phyloP scores from a whole-genome alignment of 2,329 filamentous ascomycete genomes.

The Diaporthe vaccinii region DNA sequence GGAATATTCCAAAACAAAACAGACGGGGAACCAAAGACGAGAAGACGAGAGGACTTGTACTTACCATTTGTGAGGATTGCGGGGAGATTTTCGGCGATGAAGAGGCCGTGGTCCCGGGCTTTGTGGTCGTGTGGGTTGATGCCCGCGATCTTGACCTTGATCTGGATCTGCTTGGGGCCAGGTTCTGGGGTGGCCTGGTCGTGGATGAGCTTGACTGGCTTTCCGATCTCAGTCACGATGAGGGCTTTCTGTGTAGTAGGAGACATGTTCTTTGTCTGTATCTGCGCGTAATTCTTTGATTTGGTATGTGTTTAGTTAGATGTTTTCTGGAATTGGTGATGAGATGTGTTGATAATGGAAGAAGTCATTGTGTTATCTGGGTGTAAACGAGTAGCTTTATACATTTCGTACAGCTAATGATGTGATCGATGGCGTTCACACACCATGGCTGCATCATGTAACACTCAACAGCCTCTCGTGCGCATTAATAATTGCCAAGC shows the following conservation, averaged over 20 bases:
- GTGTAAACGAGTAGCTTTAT: neutral
- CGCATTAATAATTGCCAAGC: constrained; percentile 7
- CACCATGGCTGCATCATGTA: neutral
- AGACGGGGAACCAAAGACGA: neutral
- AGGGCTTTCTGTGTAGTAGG: constrained; percentile 45
- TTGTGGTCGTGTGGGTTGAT: constrained; percentile 55
- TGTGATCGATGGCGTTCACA: neutral
- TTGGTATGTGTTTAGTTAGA: neutral
- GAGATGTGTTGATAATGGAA: neutral
- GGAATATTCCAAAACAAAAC: neutral
- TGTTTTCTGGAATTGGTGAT: neutral
- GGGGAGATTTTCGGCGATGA: constrained; percentile 50
- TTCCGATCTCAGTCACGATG: constrained; percentile 45
- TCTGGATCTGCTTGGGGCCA: constrained; percentile 50
- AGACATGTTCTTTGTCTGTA: neutral
- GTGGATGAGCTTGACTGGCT: constrained; percentile 44
- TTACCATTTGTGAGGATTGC: constrained; percentile 48
- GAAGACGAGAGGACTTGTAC: too few species aligned
- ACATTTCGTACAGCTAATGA: neutral
- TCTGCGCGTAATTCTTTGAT: neutral
- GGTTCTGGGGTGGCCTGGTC: constrained; percentile 49
- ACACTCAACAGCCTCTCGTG: neutral
- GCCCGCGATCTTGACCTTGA: constrained; percentile 56
- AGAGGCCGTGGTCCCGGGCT: constrained; percentile 52
- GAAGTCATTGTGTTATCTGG: neutral